A percentile compares a stretch with the other conserved stretches of the same genome.
Conservation (phyloP, 2,329 filamentous ascomycete genomes). For the Cryphonectria carpinicola region DNA sequence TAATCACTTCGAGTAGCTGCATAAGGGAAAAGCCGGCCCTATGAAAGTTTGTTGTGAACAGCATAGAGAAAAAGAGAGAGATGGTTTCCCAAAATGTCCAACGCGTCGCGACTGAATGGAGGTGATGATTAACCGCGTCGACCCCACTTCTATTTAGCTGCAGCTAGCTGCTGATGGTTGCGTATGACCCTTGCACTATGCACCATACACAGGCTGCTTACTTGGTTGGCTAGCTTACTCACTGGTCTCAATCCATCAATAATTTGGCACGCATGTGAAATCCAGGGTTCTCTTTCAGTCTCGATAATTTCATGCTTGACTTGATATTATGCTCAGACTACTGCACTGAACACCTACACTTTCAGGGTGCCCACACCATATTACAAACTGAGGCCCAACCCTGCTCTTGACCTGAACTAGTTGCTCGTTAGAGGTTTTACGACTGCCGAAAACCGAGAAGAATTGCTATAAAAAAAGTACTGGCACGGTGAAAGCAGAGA, state of each 20-base stretch:
- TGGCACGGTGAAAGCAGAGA: not conserved
- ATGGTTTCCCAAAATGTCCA: slow-evolving; percentile 2
- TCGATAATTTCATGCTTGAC: too few species aligned
- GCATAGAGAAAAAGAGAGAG: not conserved
- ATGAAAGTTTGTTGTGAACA: not conserved
- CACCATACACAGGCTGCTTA: not conserved
- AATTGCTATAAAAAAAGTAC: not conserved
- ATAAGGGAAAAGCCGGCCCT: not conserved
- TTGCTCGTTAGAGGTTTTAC: not conserved
- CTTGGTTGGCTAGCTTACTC: not conserved
- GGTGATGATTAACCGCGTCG: slow-evolving; percentile 8
- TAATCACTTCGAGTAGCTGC: not conserved
- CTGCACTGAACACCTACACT: too few species aligned
- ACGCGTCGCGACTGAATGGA: slow-evolving; percentile 10
- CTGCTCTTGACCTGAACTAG: too few species aligned
- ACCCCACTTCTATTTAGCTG: slow-evolving; percentile 8
- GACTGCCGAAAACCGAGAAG: not conserved
- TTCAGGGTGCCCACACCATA: too few species aligned
- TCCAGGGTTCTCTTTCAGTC: too few species aligned
- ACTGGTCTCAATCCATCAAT: not conserved
- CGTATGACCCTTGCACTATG: not conserved
- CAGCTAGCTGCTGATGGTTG: not conserved
- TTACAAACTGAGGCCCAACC: too few species aligned
- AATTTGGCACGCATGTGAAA: not conserved
- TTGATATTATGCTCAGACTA: too few species aligned